Conservation (phyloP, 208 protist species). For the Acanthamoeba rhysodes region DNA sequence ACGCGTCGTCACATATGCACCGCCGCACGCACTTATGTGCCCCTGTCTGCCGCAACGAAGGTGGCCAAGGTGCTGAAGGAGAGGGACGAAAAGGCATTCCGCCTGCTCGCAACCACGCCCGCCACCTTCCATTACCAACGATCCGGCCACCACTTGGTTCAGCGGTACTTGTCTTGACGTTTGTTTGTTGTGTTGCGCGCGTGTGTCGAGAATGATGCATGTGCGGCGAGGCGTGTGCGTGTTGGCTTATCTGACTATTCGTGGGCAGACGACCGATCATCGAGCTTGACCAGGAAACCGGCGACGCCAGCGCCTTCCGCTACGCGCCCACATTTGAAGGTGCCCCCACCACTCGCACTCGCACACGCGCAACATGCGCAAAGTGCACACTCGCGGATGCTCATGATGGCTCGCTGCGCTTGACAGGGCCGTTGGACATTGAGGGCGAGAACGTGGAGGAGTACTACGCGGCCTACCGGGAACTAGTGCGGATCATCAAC, state of each 20-base stretch:
- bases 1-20: not conserved
- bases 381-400: not conserved
- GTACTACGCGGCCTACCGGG: conserved; percentile 61
- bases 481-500: conserved; percentile 22
- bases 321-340: conserved; percentile 66
- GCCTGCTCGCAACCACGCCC: not conserved
- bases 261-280: conserved; percentile 37
- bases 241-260: not conserved
- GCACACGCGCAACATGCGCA: not conserved
- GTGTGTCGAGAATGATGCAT: not conserved
- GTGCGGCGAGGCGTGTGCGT: not conserved
- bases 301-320: conserved; percentile 6
- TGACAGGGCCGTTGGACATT: conserved; percentile 47
- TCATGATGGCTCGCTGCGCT: not conserved
- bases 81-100: conserved; percentile 1
- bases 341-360: not conserved
- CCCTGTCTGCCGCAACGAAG: not conserved
- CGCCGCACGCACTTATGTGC: not conserved
- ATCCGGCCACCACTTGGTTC: conserved; percentile 3
- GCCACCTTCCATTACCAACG: conserved; percentile 66
- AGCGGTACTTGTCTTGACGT: not conserved
- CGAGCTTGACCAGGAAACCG: conserved; percentile 44
- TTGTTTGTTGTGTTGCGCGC: not conserved
- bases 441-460: conserved; percentile 25
- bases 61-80: conserved; percentile 52